Evolutionary conservation across 2,329 filamentous ascomycete genomes (phyloP), one percentile per base, ranked within the genome.

Genomic region (Pseudocercospora cruenta): DNA sequence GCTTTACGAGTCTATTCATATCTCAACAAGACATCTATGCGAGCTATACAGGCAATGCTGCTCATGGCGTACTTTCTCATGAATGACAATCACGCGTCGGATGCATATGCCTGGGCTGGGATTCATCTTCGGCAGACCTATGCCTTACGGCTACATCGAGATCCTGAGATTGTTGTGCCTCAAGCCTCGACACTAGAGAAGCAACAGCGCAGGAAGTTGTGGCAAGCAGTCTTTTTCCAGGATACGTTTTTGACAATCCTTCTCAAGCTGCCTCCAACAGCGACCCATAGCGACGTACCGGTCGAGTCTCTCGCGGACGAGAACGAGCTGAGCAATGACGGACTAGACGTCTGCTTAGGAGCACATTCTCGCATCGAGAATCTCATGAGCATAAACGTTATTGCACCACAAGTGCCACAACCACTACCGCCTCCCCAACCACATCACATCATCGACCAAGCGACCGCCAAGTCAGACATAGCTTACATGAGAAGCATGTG

Each of bases 31-130:
- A 90, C 91, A 1, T 91, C 90, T 0, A 83, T 93, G 58, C 83
- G 88, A 24, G 91, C 90, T 1, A 87, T 94, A 33, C 90, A 93
- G 77, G 88, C 91, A 53, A 94, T 94, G 91, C 89, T 93, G 0
- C 79, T 94, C n/a, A 88, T 93, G 66, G 89, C 88, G 0, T 94
- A 94, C 75, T 94, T 94, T 72, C 82, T 94, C 39, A 93, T 94
- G 81, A 94, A 94, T 73, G 91, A 94, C 77, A 93, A 93, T 72
- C 91, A 94, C 72, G 91, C 91, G 3, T 91, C 90, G 0, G 91
- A 94, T 75, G 91, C 91, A 1, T 94, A 91, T 88, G 89, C 91
- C 0, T 94, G 93, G 81, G 90, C 90, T 0, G 91, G 91, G 5
- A 89, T 94, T 26, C 78, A 93, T 22, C 88, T 92, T 69, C 85